Conservation (phyloP, 2,329 filamentous ascomycete genomes). For the Botrytis squamosa region DNA sequence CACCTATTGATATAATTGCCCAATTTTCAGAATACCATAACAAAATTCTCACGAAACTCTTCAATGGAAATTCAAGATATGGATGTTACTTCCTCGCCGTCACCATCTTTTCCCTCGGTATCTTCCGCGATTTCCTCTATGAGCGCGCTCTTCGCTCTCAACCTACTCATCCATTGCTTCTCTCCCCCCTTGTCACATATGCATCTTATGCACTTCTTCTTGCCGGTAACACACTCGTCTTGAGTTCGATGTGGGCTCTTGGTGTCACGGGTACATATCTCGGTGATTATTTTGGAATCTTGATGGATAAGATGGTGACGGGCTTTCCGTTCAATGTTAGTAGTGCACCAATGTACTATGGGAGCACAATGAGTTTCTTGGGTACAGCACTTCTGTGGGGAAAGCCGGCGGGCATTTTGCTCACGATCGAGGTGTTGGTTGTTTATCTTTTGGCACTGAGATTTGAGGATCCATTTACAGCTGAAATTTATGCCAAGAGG, state of each 20-base stretch:
- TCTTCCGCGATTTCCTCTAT: slow-evolving; percentile 85
- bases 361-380: slow-evolving; percentile 87
- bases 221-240: slow-evolving; percentile 77
- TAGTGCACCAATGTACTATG: slow-evolving; percentile 93
- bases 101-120: slow-evolving; percentile 87
- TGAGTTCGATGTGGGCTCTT: slow-evolving; percentile 86
- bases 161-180: slow-evolving; percentile 72
- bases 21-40: slow-evolving; percentile 75
- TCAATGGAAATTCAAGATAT: slow-evolving; percentile 70
- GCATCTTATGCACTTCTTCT: slow-evolving; percentile 70
- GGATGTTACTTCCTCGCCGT: slow-evolving; percentile 89
- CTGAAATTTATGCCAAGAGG: slow-evolving; percentile 86
- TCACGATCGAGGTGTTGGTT: slow-evolving; percentile 72
- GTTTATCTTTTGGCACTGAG: slow-evolving; percentile 78
- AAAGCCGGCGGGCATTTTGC: slow-evolving; percentile 78
- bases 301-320: slow-evolving; percentile 93
- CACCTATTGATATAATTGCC: slow-evolving; percentile 23
- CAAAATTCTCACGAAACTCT: slow-evolving; percentile 83
- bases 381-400: slow-evolving; percentile 81
- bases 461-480: slow-evolving; percentile 94
- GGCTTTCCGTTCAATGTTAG: slow-evolving; percentile 95
- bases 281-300: slow-evolving; percentile 97
- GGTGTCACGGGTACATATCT: slow-evolving; percentile 95
- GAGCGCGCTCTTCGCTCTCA: slow-evolving; percentile 75
- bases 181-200: slow-evolving; percentile 57